Evolutionary conservation across 805 yeast genomes (phyloP).

Genomic region (Zygosaccharomyces rouxii): DNA sequence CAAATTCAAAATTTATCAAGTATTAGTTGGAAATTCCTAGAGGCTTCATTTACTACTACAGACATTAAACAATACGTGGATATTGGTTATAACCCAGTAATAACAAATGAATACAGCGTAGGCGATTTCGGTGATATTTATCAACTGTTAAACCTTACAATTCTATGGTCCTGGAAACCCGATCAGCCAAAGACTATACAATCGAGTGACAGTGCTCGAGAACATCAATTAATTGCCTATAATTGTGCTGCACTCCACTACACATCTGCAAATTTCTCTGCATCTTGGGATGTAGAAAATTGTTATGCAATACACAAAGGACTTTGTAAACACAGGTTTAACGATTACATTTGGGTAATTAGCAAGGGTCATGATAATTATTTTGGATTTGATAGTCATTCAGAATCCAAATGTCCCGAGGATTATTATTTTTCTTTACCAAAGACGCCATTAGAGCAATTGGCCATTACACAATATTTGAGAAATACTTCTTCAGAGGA

Average conservation of each 20-base stretch:
- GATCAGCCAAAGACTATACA: constrained; percentile 44
- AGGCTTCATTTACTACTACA: constrained; percentile 42
- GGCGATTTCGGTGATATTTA: constrained; percentile 30
- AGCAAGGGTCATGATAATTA: constrained; percentile 37
- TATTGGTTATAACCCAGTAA: constrained; percentile 66
- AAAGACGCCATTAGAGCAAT: constrained; percentile 45
- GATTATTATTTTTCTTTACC: constrained; percentile 46
- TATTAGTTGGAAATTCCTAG: constrained; percentile 38
- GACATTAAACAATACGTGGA: constrained; percentile 39
- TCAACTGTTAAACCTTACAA: constrained; percentile 32
- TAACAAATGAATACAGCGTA: constrained; percentile 38
- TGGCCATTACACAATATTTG: constrained; percentile 21
- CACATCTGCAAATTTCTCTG: constrained; percentile 15
- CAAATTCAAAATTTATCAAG: constrained; percentile 14
- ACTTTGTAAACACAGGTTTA: constrained; percentile 48
- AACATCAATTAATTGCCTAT: constrained; percentile 31
- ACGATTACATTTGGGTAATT: constrained; percentile 44
- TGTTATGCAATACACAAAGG: constrained; percentile 54
- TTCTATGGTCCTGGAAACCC: constrained; percentile 73
- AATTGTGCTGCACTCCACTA: constrained; percentile 43
- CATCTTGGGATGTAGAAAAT: constrained; percentile 63
- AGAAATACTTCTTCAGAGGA: constrained; percentile 6
- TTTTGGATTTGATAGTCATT: constrained; percentile 37
- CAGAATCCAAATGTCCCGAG: constrained; percentile 35
- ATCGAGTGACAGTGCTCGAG: constrained; percentile 3